phyloP scores from a whole-genome alignment of 148 eudicot species.

The Diospyros kaki region DNA sequence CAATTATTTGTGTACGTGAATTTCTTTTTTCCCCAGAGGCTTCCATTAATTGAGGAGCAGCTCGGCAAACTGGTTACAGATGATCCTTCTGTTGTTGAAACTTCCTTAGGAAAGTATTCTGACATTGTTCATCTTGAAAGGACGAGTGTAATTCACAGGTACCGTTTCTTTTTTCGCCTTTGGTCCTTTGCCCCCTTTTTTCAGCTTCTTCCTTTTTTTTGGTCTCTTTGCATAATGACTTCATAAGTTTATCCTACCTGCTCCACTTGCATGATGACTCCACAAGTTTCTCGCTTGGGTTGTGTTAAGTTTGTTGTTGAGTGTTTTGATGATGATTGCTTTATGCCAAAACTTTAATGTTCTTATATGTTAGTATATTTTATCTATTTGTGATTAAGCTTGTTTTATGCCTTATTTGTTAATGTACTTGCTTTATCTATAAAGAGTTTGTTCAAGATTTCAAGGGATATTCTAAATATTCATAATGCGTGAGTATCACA shows the following conservation, averaged over 20 bases:
- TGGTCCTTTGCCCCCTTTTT: background rate
- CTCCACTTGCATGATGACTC: background rate
- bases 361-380: too few relatives aligned
- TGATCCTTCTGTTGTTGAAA: conserved; percentile 81
- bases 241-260: background rate
- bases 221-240: conserved; percentile 5
- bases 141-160: conserved; percentile 73
- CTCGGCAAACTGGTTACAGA: conserved; percentile 63
- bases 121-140: conserved; percentile 64
- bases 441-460: too few relatives aligned
- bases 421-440: too few relatives aligned
- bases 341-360: too few relatives aligned
- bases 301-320: too few relatives aligned
- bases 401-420: too few relatives aligned
- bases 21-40: conserved; percentile 46
- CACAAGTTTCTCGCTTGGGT: background rate
- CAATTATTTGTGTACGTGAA: background rate
- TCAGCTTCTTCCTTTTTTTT: background rate
- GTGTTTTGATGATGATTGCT: too few relatives aligned
- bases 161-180: conserved; percentile 10
- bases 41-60: conserved; percentile 72
- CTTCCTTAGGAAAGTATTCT: conserved; percentile 47
- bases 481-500: too few relatives aligned
- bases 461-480: too few relatives aligned
- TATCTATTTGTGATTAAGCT: too few relatives aligned